Evolutionary conservation across 164 flowering plant species (phyloP).

Genomic region (Liriodendron chinense): DNA sequence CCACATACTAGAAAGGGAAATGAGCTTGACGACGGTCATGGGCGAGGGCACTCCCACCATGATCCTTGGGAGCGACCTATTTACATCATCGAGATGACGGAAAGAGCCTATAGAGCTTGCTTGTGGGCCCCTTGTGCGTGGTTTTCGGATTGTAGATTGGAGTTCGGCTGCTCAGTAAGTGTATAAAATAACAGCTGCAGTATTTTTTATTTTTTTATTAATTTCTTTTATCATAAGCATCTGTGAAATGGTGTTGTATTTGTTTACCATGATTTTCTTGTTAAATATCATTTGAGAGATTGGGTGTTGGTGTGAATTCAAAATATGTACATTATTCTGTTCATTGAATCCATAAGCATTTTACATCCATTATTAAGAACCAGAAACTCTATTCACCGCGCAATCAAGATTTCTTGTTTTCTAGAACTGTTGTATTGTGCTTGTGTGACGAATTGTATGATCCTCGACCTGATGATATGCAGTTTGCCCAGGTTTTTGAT

Average conservation of each 20-base stretch:
- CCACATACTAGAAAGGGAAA: slow-evolving; percentile 68
- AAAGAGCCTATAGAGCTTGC: slow-evolving; percentile 3
- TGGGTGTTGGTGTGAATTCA: slow-evolving; percentile 17
- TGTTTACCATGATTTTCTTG: slow-evolving; percentile 21
- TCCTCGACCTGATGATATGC: too few species aligned
- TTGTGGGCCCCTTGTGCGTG: slow-evolving; percentile 27
- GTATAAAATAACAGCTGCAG: slow-evolving; percentile 70
- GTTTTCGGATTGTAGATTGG: slow-evolving; percentile 19
- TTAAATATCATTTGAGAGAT: slow-evolving; percentile 31
- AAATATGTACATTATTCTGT: not conserved
- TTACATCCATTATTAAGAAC: not conserved
- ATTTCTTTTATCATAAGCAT: not conserved
- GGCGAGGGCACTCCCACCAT: slow-evolving; percentile 80
- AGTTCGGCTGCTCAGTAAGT: slow-evolving; percentile 69
- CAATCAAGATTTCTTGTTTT: not conserved
- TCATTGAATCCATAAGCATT: not conserved
- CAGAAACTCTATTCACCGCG: too few species aligned
- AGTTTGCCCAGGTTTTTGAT: too few species aligned
- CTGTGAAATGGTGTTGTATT: not conserved
- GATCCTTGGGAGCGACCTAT: slow-evolving; percentile 79
- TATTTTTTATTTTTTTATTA: slow-evolving; percentile 11
- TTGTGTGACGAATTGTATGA: too few species aligned
- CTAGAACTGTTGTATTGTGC: not conserved
- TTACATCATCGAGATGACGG: slow-evolving; percentile 47
- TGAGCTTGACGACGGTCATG: slow-evolving; percentile 71